Conservation (phyloP, 495 filamentous ascomycete species). For the Astrothelium macrocarpum region DNA sequence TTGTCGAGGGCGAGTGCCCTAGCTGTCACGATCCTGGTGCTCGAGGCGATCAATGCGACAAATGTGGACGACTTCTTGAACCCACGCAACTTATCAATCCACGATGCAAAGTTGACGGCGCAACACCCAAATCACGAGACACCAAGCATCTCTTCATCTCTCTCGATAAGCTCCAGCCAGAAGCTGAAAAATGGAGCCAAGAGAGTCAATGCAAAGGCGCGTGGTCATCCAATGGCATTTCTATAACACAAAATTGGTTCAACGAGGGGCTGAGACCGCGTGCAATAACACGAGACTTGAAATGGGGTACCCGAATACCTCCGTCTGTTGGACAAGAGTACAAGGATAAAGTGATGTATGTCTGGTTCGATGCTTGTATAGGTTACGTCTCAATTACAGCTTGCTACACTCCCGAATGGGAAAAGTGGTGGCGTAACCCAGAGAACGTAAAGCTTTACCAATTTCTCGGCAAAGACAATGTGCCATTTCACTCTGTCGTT, state of each 20-base stretch:
- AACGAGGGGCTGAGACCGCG: conserved; percentile 71
- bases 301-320: conserved; percentile 34
- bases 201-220: conserved; percentile 48
- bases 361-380: conserved; percentile 98
- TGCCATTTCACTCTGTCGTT: conserved; percentile 84
- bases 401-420: conserved; percentile 85
- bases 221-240: conserved; percentile 68
- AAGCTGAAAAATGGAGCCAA: conserved; percentile 61
- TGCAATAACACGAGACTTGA: conserved; percentile 81
- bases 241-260: conserved; percentile 57
- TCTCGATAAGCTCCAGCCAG: conserved; percentile 67
- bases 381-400: conserved; percentile 94
- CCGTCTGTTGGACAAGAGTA: conserved; percentile 39
- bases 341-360: conserved; percentile 82
- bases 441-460: conserved; percentile 86
- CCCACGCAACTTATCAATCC: conserved; percentile 52
- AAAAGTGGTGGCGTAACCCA: conserved; percentile 90
- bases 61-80: conserved; percentile 72
- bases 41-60: conserved; percentile 80
- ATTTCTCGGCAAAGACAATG: conserved; percentile 98
- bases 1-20: conserved; percentile 82
- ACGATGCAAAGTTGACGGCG: conserved; percentile 74
- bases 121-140: conserved; percentile 60
- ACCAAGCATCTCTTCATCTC: conserved; percentile 68
- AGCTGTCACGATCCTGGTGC: conserved; percentile 74